phyloP scores from a whole-genome alignment of 2,329 filamentous ascomycete species.

The Exserohilum turcica region DNA sequence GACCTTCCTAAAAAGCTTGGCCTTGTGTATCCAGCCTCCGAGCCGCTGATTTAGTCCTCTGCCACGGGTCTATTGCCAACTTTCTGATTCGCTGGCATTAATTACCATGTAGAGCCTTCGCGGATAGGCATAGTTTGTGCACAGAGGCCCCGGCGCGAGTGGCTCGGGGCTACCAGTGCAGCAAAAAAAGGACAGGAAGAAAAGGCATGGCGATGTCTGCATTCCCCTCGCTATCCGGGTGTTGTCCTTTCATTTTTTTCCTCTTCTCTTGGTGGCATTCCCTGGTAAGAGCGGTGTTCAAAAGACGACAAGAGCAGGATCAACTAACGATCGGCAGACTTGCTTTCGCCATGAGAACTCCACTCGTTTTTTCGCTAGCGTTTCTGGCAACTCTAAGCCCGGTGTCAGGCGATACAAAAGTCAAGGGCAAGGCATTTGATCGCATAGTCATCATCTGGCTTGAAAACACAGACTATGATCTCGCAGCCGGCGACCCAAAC shows the following conservation, averaged over 20 bases:
- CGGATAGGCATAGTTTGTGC: not conserved
- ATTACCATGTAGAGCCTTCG: not conserved
- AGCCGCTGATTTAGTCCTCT: not conserved
- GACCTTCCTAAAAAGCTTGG: constrained; percentile 31
- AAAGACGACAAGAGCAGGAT: not conserved
- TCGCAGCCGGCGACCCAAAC: constrained; percentile 67
- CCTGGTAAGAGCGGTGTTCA: not conserved
- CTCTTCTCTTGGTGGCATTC: not conserved
- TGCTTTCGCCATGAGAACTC: constrained; percentile 2
- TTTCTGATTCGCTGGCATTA: not conserved
- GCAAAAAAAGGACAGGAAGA: not conserved
- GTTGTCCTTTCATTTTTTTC: not conserved
- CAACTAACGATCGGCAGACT: not conserved
- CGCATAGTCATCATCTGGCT: constrained; percentile 76
- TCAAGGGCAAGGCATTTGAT: constrained; percentile 74
- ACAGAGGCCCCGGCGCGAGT: not conserved
- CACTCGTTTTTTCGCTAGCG: constrained; percentile 17
- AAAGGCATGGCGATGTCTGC: not conserved
- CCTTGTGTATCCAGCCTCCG: not conserved
- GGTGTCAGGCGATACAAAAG: constrained; percentile 55
- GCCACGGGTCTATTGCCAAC: constrained; percentile 1
- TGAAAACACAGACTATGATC: constrained; percentile 74
- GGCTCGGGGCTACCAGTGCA: not conserved
- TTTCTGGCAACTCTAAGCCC: constrained; percentile 16
- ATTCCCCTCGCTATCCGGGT: not conserved